phyloP scores from a whole-genome alignment of 441 rosid genomes.

The Adansonia gregorii region DNA sequence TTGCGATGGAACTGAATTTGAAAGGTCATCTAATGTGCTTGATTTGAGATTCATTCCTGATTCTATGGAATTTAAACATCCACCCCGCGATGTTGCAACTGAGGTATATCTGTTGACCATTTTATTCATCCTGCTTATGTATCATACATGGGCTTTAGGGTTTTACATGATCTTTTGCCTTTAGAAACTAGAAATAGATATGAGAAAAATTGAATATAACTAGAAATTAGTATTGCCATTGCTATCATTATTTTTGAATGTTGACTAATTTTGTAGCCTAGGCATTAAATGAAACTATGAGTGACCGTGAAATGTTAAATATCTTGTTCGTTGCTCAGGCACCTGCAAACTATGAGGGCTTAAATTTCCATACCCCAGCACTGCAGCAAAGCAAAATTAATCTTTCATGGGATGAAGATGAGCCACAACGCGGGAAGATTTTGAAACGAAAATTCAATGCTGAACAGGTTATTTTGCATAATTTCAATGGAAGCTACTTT shows the following conservation, averaged over 20 bases:
- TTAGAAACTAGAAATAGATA: neutral
- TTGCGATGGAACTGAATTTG: constrained; percentile 92
- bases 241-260: constrained; percentile 2
- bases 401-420: constrained; percentile 95
- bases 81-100: constrained; percentile 81
- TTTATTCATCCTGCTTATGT: neutral
- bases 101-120: constrained; percentile 53
- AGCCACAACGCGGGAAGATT: constrained; percentile 83
- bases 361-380: constrained; percentile 77
- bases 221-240: neutral
- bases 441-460: constrained; percentile 71
- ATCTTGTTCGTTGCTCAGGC: constrained; percentile 46
- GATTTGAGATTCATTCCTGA: constrained; percentile 95
- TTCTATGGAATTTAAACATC: constrained; percentile 82
- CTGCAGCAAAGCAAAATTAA: constrained; percentile 79
- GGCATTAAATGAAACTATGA: constrained; percentile 2
- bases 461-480: constrained; percentile 62
- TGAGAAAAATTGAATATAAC: neutral
- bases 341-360: constrained; percentile 70
- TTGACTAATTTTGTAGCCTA: constrained; percentile 6
- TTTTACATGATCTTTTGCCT: constrained; percentile 8
- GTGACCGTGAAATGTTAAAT: constrained; percentile 13
- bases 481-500: neutral
- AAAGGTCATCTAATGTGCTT: constrained; percentile 90
- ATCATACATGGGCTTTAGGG: neutral